Base-by-base conservation (phyloP, 169 alveolate genomes). In the Eimeria falciformis region DNA sequence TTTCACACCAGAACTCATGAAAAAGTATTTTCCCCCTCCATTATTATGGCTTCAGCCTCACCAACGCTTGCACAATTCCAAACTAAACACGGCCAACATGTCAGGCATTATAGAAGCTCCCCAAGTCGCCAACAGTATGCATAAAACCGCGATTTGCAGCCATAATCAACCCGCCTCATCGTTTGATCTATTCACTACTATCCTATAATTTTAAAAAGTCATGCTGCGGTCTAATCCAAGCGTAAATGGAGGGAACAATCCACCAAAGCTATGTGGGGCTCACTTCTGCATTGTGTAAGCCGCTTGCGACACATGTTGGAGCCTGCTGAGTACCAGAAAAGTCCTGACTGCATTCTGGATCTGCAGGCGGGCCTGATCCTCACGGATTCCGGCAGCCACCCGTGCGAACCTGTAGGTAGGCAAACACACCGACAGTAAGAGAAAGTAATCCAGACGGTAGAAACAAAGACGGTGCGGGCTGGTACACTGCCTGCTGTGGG, bases 241-340 rank as follows among this genome's bases (percentile, higher is more conserved):
- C n/a, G n/a, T n/a, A n/a, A n/a, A n/a, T n/a, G n/a, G n/a, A n/a
- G n/a, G n/a, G n/a, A n/a, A n/a, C n/a, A n/a, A n/a, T n/a, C n/a
- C n/a, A n/a, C n/a, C 78, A 33, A 68, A 68, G 37, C 79, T 50
- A 45, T 68, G 29, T 12, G 14, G 18, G 25, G 5, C 92, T 53
- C 46, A 85, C 90, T 82, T 82, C 43, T 82, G 90, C 90, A 82
- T 82, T 45, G 77, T 82, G 62, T 56, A 82, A n/a, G 90, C 90
- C 11, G 90, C 90, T 33, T 82, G 90, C n/a, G 90, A 56, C 68
- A 58, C 79, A n/a, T 82, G 62, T 25, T 82, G 90, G 25, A 82
- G 78, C 23, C 90, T 18, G 53, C 45, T 14, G 6, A 82, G 78
- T 17, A 82, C 90, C 25, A 82, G 6, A 65, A n/a, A 82, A 40